Evolutionary conservation across 768 basidiomycete genomes (phyloP), one percentile per base, ranked within the genome.

Genomic region (Naganishia onofrii): DNA sequence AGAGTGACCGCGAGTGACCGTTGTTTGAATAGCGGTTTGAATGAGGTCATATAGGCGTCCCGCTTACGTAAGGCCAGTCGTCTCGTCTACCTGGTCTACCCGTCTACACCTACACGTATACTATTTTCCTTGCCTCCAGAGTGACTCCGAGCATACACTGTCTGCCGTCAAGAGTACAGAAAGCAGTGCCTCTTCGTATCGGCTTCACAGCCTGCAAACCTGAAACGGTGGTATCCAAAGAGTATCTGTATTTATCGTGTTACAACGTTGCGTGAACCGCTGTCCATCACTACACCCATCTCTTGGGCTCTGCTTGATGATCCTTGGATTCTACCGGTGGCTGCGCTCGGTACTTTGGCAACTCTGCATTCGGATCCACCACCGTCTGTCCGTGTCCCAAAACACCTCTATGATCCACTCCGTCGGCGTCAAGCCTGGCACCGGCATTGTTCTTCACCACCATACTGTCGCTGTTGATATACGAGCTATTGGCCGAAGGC

Each of bases 241-340:
- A 51, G 13, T 23, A 51, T 51, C 23, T 51, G 48, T n/a, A 51
- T 51, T 23, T 51, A 51, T 51, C 48, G 48, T 26, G 48, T 51
- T 51, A 51, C 48, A 51, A 51, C 48, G 7, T 6, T 51, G n/a
- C n/a, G n/a, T 36, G 48, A 26, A n/a, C 48, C 21, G 2, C 48
- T 3, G n/a, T 23, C 3, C 13, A 3, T 21, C 48, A 12, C 57
- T 58, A 63, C 38, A 63, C 60, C 60, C 60, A 63, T 44, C 60
- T 5, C 42, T 63, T 63, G 5, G 60, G 60, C 21, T 63, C 60
- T 26, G 36, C 36, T 21, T 63, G 60, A 44, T 63, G 60, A 17
- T 63, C 60, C 60, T 42, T 63, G 19, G 60, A 63, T 44, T 63
- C 60, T 42, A 63, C 60, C 26, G 60, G 60, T 26, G 60, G 23